Base-by-base conservation (phyloP, 2,329 filamentous ascomycete species). In the Kalmusia sp. region DNA sequence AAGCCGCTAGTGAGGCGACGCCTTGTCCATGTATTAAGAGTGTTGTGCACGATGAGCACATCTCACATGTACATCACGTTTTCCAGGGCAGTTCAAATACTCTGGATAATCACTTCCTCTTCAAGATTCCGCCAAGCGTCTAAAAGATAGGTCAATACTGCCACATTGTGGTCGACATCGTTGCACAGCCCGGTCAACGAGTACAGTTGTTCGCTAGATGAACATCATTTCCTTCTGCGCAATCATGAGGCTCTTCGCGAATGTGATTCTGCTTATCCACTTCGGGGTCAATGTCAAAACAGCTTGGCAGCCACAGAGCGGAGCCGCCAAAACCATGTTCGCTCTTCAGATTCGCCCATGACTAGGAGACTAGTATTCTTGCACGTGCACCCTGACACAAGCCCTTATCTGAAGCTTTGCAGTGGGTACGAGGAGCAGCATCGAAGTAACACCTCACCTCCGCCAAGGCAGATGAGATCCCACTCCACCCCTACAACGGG, bases 371-470 rank as follows among this genome's bases (percentile, higher is more conserved):
- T 43, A 55, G 37, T 17, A 30, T 33, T 47, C 27, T 47, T 54
- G 67, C 53, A 63, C 57, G 55, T 63, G 61, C 62, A 56, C 51
- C 52, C 52, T 57, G 54, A 59, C 47, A 52, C 56, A 62, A 49
- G 55, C 61, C 54, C 65, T 67, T 62, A 64, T 70, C 63, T 61
- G 63, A 64, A 59, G 57, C 62, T 64, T 49, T 49, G 52, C 55
- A 54, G 68, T 71, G 69, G 67, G 54, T 67, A 64, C 64, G 41
- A 64, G 62, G 65, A 61, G 61, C 47, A 35, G 41, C 53, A 58
- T 52, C 55, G 58, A 69, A 65, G 65, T 63, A 67, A 69, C 66
- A 67, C 62, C 55, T 61, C 50, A 61, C 57, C 55, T 59, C 57
- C 53, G 69, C 69, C 69, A 71, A 72, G 69, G 45, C 43, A 51